Percentiles rank a stretch among this genome's conserved stretches.
These are phyloP conservation scores for Salix viminalis DNA, from an alignment of 345 rosid genomes.

Conservation along the genomic window DNA sequence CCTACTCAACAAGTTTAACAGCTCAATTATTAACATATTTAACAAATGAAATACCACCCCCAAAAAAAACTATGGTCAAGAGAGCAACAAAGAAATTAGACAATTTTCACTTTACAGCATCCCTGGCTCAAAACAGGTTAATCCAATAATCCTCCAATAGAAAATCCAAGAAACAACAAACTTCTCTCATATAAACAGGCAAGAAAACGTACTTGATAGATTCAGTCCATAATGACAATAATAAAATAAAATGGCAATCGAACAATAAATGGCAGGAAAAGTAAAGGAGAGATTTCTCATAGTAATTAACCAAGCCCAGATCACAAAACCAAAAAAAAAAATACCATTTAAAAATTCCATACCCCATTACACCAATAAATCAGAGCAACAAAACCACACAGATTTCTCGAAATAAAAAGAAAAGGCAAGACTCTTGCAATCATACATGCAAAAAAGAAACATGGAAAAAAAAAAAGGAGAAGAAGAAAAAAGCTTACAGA, in stretches of 20 bases:
- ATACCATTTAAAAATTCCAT: constrained; percentile 20
- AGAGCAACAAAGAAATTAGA: not conserved
- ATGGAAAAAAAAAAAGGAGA: not conserved
- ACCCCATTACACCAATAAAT: constrained; percentile 16
- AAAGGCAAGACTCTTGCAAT: not conserved
- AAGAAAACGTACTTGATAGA: constrained; percentile 8
- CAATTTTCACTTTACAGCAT: not conserved
- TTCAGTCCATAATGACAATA: constrained; percentile 12
- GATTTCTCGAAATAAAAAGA: not conserved
- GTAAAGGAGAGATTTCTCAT: constrained; percentile 10
- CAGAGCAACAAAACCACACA: constrained; percentile 3
- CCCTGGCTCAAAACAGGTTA: not conserved
- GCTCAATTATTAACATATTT: constrained; percentile 12
- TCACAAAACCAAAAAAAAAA: constrained; percentile 6
- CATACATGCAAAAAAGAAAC: constrained; percentile 17
- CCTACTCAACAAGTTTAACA: constrained; percentile 27
- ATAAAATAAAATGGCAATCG: constrained; percentile 9
- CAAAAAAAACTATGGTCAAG: too few species aligned
- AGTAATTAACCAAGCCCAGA: constrained; percentile 28
- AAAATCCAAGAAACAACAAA: not conserved
- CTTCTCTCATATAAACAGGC: not conserved
- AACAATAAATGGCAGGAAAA: not conserved
- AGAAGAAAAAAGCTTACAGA: constrained; percentile 22
- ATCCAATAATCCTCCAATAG: not conserved
- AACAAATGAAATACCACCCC: too few species aligned